Percentiles rank a stretch among this genome's conserved stretches.
Conservation (phyloP, 345 rosid species). For the Atalantia buxifolia region DNA sequence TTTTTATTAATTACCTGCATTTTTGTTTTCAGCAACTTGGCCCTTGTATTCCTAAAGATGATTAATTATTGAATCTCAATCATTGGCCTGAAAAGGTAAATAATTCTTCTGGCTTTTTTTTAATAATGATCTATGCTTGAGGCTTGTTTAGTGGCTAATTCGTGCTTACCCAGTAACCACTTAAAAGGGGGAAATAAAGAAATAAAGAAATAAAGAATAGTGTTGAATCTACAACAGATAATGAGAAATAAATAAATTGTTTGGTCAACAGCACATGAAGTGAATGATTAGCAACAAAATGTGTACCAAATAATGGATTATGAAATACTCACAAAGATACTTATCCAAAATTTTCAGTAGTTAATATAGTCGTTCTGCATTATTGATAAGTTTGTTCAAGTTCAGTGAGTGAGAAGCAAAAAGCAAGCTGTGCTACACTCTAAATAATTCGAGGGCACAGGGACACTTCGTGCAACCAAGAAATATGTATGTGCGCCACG, state of each 20-base stretch:
- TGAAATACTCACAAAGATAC: slow-evolving; percentile 14
- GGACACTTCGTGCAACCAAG: not conserved
- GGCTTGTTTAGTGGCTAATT: slow-evolving; percentile 1
- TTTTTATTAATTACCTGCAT: too few relatives aligned
- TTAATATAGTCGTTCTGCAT: not conserved
- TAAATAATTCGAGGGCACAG: not conserved
- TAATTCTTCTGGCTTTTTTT: not conserved
- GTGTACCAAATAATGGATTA: slow-evolving; percentile 9
- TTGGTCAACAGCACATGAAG: slow-evolving; percentile 13
- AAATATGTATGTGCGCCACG: not conserved
- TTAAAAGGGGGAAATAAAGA: not conserved
- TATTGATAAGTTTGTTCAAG: not conserved
- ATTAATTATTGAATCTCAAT: not conserved
- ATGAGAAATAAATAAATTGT: not conserved
- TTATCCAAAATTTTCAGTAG: not conserved
- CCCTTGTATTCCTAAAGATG: not conserved
- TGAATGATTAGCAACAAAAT: slow-evolving; percentile 15
- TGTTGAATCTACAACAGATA: not conserved
- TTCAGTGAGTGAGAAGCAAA: slow-evolving; percentile 16
- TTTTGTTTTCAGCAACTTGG: too few relatives aligned
- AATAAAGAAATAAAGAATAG: not conserved
- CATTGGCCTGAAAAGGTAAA: not conserved
- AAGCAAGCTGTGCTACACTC: not conserved
- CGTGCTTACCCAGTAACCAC: not conserved
- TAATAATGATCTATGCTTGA: not conserved